Conservation (phyloP, 2,329 filamentous ascomycete species). For the Pseudocercospora pini-densiflorae region DNA sequence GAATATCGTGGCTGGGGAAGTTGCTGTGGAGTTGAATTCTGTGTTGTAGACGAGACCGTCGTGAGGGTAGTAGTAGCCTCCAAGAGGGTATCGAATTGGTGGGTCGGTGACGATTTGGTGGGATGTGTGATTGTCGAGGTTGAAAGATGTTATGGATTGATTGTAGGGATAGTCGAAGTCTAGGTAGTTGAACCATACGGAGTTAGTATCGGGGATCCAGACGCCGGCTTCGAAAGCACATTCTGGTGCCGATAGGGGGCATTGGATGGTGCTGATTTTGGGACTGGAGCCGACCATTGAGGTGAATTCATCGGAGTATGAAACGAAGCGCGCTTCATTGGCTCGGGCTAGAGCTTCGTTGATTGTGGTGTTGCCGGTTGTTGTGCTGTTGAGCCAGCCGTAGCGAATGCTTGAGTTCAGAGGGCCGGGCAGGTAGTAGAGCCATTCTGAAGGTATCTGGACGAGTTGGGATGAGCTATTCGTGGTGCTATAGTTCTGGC, state of each 20-base stretch:
- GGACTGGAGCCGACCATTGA: neutral
- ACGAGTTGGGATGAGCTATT: neutral
- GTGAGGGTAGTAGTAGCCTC: constrained; percentile 8
- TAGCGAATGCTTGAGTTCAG: constrained; percentile 10
- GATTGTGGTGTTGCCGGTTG: constrained; percentile 5
- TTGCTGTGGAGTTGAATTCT: constrained; percentile 12
- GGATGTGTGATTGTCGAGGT: neutral
- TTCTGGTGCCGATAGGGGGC: neutral
- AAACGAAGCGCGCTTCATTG: constrained; percentile 7
- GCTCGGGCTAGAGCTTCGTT: constrained; percentile 3
- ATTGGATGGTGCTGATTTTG: neutral
- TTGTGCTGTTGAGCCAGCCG: constrained; percentile 8
- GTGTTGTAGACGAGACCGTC: constrained; percentile 9
- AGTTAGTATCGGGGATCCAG: constrained; percentile 12
- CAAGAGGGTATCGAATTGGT: neutral
- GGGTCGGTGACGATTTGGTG: constrained; percentile 4
- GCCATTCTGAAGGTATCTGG: constrained; percentile 6
- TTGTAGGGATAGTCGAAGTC: constrained; percentile 14
- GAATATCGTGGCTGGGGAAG: constrained; percentile 1
- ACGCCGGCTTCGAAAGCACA: constrained; percentile 16
- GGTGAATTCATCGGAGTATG: constrained; percentile 9
- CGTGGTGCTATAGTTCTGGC: neutral
- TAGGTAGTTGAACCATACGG: constrained; percentile 14
- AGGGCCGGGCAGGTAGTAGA: constrained; percentile 6
- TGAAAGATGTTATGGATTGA: constrained; percentile 8